phyloP scores from a whole-genome alignment of 805 yeast species.

The Tetrapisispora phaffii region DNA sequence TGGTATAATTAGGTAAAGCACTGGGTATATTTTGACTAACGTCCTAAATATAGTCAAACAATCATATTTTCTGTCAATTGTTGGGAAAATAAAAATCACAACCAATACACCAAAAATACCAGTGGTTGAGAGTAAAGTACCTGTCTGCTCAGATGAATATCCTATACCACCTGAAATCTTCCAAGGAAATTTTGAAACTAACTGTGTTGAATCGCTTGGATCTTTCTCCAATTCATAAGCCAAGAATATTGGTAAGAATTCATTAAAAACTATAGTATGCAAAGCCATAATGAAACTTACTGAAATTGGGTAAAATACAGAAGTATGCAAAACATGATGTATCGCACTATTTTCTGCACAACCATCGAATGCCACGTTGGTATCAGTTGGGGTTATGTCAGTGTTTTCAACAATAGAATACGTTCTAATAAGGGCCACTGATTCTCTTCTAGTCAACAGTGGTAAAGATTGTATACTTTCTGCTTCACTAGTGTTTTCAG shows the following conservation, averaged over 20 bases:
- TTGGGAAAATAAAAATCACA: slow-evolving; percentile 43
- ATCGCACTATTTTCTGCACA: slow-evolving; percentile 16
- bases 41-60: slow-evolving; percentile 37
- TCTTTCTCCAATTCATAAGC: slow-evolving; percentile 30
- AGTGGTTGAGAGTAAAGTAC: slow-evolving; percentile 40
- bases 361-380: slow-evolving; percentile 10
- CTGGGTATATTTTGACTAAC: slow-evolving; percentile 35
- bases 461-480: slow-evolving; percentile 22
- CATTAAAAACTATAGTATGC: slow-evolving; percentile 41
- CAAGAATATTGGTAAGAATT: slow-evolving; percentile 46
- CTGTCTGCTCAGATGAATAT: slow-evolving; percentile 37
- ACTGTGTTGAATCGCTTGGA: slow-evolving; percentile 15
- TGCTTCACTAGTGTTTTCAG: slow-evolving; percentile 3
- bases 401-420: slow-evolving; percentile 26
- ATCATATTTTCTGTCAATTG: slow-evolving; percentile 38
- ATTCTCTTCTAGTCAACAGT: slow-evolving; percentile 27
- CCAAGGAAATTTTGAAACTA: slow-evolving; percentile 38
- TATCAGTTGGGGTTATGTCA: slow-evolving; percentile 15
- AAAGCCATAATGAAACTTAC: slow-evolving; percentile 37
- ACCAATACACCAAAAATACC: slow-evolving; percentile 46
- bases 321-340: slow-evolving; percentile 23
- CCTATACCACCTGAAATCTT: slow-evolving; percentile 45
- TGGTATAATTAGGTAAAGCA: slow-evolving; percentile 39
- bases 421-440: slow-evolving; percentile 26
- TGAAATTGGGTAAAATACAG: slow-evolving; percentile 29